Conservation (phyloP, 768 basidiomycete species). For the Podaxis carcinomalis region DNA sequence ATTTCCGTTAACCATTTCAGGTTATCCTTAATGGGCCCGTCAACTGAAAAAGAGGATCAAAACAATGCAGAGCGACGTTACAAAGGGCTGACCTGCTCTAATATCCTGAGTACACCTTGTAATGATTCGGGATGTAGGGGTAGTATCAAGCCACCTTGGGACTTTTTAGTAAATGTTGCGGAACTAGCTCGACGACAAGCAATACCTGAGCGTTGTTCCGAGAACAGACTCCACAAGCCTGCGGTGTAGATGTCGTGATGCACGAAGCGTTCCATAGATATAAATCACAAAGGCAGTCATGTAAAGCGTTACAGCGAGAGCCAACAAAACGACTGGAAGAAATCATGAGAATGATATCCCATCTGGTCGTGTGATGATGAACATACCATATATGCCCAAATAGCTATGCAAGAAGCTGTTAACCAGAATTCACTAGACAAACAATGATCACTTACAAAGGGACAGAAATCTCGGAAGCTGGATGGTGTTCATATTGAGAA, state of each 20-base stretch:
- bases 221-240: conserved; percentile 48
- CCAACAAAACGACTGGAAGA: conserved; percentile 6
- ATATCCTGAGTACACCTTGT: conserved; percentile 64
- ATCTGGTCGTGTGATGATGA: neutral
- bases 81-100: conserved; percentile 26
- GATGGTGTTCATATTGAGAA: conserved; percentile 32
- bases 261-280: conserved; percentile 43
- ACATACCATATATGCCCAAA: conserved; percentile 33
- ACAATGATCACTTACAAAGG: conserved; percentile 26
- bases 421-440: conserved; percentile 13
- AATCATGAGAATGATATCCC: neutral
- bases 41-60: conserved; percentile 31
- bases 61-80: too few species aligned
- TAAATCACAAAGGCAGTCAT: conserved; percentile 31
- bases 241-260: conserved; percentile 49
- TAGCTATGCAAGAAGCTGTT: conserved; percentile 30
- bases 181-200: neutral
- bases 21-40: conserved; percentile 31
- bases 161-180: neutral
- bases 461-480: conserved; percentile 29
- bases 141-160: conserved; percentile 40
- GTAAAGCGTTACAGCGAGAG: conserved; percentile 24
- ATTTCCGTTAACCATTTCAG: conserved; percentile 26
- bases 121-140: conserved; percentile 47
- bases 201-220: conserved; percentile 56